Conservation (phyloP, 257 asterid genomes). For the Penstemon barbatus region DNA sequence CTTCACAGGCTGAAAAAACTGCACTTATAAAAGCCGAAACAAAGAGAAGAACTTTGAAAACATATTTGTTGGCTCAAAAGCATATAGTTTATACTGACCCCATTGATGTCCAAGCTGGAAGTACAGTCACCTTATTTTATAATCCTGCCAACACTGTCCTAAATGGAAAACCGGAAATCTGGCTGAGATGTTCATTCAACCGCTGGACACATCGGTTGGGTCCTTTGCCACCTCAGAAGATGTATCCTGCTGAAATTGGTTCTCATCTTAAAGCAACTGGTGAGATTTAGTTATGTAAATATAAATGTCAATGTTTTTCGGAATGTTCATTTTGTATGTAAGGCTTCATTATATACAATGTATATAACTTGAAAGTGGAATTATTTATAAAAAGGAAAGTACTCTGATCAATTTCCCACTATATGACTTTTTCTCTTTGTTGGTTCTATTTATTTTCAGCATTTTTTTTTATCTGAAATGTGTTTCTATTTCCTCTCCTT, state of each 20-base stretch:
- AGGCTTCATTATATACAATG: not conserved
- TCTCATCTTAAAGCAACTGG: slow-evolving; percentile 80
- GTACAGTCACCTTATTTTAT: slow-evolving; percentile 69
- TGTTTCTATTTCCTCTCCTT: not conserved
- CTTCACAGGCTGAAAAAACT: slow-evolving; percentile 72
- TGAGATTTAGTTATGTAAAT: slow-evolving; percentile 34
- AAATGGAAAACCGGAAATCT: slow-evolving; percentile 87
- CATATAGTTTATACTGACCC: slow-evolving; percentile 93
- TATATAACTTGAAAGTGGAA: not conserved
- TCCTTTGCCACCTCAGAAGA: slow-evolving; percentile 81
- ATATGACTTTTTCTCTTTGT: not conserved
- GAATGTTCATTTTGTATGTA: not conserved
- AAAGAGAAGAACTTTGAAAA: slow-evolving; percentile 71
- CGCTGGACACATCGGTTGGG: slow-evolving; percentile 94
- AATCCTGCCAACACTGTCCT: slow-evolving; percentile 86
- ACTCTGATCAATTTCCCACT: not conserved
- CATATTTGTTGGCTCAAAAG: slow-evolving; percentile 85
- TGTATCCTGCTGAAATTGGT: slow-evolving; percentile 69
- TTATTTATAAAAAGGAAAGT: not conserved
- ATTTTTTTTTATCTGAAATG: too few species aligned
- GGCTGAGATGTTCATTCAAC: slow-evolving; percentile 96
- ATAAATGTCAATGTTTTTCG: slow-evolving; percentile 1
- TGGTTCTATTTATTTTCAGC: too few species aligned
- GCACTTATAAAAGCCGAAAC: slow-evolving; percentile 66
- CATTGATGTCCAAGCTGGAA: slow-evolving; percentile 85